A percentile compares a stretch with the other conserved stretches of the same genome.
Evolutionary conservation across 305 asterid species (phyloP).

Genomic region (Andrographis paniculata): DNA sequence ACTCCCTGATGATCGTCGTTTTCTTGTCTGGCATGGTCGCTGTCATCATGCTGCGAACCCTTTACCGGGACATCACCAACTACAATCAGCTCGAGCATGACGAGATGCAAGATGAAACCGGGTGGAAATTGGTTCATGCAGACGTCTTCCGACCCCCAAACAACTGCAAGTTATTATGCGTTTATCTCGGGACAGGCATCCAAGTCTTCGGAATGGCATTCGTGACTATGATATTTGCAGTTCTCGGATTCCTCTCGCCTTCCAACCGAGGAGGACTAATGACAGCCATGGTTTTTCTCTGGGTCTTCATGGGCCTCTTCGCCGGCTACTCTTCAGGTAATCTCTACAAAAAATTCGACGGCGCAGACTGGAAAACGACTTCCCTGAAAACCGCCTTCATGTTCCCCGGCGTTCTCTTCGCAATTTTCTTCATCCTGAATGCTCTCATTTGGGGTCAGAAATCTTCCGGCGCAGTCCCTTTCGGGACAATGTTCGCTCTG

Average conservation of each 20-base stretch:
- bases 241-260: constrained; percentile 88
- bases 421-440: constrained; percentile 68
- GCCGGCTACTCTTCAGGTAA: constrained; percentile 91
- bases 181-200: constrained; percentile 85
- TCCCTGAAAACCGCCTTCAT: constrained; percentile 83
- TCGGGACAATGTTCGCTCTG: constrained; percentile 95
- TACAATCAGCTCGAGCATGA: constrained; percentile 57
- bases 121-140: constrained; percentile 97
- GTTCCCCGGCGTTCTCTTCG: constrained; percentile 88
- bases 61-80: constrained; percentile 81
- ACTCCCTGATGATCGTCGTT: constrained; percentile 91
- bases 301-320: constrained; percentile 94
- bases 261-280: constrained; percentile 93
- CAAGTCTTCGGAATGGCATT: constrained; percentile 87
- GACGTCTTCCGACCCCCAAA: constrained; percentile 78
- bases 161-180: constrained; percentile 73
- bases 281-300: constrained; percentile 92
- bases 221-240: constrained; percentile 82
- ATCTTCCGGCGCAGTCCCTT: constrained; percentile 94
- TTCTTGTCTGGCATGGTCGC: constrained; percentile 43
- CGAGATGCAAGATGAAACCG: constrained; percentile 99
- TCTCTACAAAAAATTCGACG: constrained; percentile 74
- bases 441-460: constrained; percentile 92
- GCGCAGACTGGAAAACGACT: constrained; percentile 82
- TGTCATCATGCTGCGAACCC: constrained; percentile 77